phyloP scores from a whole-genome alignment of 805 yeast genomes.

The Candida railenensis region DNA sequence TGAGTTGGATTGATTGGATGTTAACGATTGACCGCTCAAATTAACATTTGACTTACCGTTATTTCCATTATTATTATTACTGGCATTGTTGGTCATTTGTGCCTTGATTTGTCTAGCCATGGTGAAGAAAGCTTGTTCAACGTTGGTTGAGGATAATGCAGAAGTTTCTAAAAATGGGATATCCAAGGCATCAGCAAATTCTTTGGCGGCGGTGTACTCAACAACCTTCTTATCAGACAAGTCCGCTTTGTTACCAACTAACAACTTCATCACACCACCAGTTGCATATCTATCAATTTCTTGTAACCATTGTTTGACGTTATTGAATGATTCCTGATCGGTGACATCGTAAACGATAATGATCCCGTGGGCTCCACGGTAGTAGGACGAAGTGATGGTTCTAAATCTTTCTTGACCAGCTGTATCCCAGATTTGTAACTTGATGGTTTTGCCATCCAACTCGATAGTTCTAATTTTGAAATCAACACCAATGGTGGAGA shows the following conservation, averaged over 20 bases:
- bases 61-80: conserved; percentile 26
- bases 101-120: conserved; percentile 99
- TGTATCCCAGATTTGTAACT: conserved; percentile 95
- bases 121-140: conserved; percentile 96
- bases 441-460: conserved; percentile 87
- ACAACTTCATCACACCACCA: conserved; percentile 91
- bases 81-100: conserved; percentile 74
- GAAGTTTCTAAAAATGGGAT: conserved; percentile 96
- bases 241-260: conserved; percentile 97
- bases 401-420: conserved; percentile 97
- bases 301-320: conserved; percentile 97
- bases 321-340: conserved; percentile 93
- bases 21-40: conserved; percentile 64
- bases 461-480: conserved; percentile 96
- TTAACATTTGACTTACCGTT: conserved; percentile 65
- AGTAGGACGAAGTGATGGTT: conserved; percentile 93
- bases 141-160: conserved; percentile 92
- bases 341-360: conserved; percentile 97
- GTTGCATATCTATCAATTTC: conserved; percentile 98
- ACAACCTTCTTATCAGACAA: conserved; percentile 91
- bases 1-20: conserved; percentile 36
- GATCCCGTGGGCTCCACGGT: conserved; percentile 98
- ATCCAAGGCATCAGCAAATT: conserved; percentile 92
- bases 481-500: conserved; percentile 97
- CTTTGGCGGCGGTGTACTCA: conserved; percentile 94